These are phyloP conservation scores for Pinus tabuliformis DNA, from an alignment of 75 land plant genomes.

Conservation along the genomic window DNA sequence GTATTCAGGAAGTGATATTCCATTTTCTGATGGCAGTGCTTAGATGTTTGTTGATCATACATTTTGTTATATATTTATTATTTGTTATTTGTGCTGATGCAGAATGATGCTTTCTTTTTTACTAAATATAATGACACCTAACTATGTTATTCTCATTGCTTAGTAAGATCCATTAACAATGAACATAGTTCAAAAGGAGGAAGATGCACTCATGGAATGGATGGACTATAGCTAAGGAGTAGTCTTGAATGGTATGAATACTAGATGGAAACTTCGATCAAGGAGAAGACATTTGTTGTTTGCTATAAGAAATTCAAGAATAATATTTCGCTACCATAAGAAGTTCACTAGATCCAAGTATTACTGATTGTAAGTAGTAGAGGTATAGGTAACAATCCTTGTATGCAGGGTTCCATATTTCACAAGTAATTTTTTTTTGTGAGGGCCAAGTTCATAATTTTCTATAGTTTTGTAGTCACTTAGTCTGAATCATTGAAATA, in stretches of 20 bases:
- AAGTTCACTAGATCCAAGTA: not conserved
- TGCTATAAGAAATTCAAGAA: not conserved
- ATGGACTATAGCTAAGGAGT: not conserved
- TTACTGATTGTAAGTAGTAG: not conserved
- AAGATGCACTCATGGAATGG: not conserved
- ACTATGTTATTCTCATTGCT: not conserved
- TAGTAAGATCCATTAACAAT: too few relatives aligned
- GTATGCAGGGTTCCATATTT: not conserved
- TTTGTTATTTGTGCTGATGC: not conserved
- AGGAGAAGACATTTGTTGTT: not conserved
- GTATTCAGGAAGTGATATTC: not conserved
- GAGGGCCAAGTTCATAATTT: not conserved
- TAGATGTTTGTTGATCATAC: not conserved
- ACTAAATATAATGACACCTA: not conserved
- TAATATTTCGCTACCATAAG: not conserved
- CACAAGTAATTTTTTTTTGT: not conserved
- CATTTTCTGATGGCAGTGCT: constrained; percentile 2
- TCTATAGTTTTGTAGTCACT: not conserved
- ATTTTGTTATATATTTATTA: not conserved
- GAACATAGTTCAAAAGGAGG: not conserved
- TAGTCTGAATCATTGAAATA: not conserved
- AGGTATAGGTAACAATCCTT: not conserved
- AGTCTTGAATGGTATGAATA: not conserved
- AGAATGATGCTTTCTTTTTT: not conserved
- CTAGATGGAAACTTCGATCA: not conserved